Conservation (phyloP, 306 rosid species). For the Hylodesmum podocarpum region DNA sequence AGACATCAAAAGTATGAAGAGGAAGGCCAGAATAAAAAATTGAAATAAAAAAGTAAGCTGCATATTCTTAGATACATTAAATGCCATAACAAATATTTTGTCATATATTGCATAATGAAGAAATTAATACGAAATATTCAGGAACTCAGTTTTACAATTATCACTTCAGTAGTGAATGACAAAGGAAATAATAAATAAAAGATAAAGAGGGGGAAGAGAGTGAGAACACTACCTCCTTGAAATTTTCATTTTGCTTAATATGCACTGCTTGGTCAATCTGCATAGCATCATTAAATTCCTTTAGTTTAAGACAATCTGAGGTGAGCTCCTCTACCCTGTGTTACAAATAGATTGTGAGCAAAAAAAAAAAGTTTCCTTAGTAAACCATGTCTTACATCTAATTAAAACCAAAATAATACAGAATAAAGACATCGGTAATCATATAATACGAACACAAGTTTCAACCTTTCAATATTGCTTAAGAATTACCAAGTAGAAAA, state of each 20-base stretch:
- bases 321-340: constrained; percentile 82
- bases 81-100: constrained; percentile 1
- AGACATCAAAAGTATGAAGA: constrained; percentile 32
- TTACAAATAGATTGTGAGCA: constrained; percentile 37
- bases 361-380: background rate
- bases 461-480: background rate
- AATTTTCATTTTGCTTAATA: constrained; percentile 59
- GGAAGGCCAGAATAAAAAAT: background rate
- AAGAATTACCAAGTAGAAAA: constrained; percentile 16
- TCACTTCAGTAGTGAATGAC: background rate
- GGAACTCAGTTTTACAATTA: constrained; percentile 7
- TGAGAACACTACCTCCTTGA: constrained; percentile 55
- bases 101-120: constrained; percentile 10
- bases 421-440: background rate
- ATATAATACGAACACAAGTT: background rate
- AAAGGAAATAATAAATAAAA: background rate
- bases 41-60: background rate
- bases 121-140: constrained; percentile 1
- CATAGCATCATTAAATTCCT: constrained; percentile 56
- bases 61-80: constrained; percentile 21
- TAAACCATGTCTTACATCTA: constrained; percentile 13
- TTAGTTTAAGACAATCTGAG: constrained; percentile 50
- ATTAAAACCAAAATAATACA: background rate
- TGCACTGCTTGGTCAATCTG: constrained; percentile 56
- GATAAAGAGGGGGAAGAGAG: background rate